Conservation (phyloP, 179 eudicot species). For the Spinacia oleracea region DNA sequence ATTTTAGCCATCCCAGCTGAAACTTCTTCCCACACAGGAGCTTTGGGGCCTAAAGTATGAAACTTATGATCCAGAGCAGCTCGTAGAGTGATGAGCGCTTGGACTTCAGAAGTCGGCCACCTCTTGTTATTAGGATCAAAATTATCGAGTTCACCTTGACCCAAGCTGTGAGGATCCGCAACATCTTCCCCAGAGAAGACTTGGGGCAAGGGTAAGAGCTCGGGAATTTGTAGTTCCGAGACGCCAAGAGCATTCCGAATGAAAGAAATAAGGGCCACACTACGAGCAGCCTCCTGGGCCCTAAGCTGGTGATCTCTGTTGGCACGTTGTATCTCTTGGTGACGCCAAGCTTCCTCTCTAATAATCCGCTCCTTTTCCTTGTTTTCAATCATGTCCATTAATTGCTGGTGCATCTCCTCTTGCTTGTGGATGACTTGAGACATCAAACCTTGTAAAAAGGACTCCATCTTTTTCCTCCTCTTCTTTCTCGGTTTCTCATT, state of each 20-base stretch:
- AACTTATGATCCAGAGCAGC: constrained; percentile 49
- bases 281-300: constrained; percentile 46
- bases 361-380: constrained; percentile 44
- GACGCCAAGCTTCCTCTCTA: constrained; percentile 56
- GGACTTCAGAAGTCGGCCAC: constrained; percentile 56
- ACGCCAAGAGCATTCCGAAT: constrained; percentile 40
- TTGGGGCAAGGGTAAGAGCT: constrained; percentile 9
- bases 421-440: constrained; percentile 45
- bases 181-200: constrained; percentile 17
- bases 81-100: constrained; percentile 50
- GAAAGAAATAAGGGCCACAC: constrained; percentile 47
- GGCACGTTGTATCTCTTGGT: constrained; percentile 43
- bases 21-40: constrained; percentile 47
- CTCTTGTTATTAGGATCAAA: constrained; percentile 32
- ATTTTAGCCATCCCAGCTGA: constrained; percentile 43
- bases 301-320: constrained; percentile 37
- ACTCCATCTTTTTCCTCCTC: constrained; percentile 35
- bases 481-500: constrained; percentile 32
- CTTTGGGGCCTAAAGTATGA: constrained; percentile 26
- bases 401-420: constrained; percentile 57
- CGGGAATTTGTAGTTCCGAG: constrained; percentile 27
- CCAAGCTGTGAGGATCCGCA: constrained; percentile 12
- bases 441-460: constrained; percentile 35
- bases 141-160: neutral
- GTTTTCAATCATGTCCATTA: constrained; percentile 46